A percentile compares a stretch with the other conserved stretches of the same genome.
Evolutionary conservation across 108 stramenopile genomes (phyloP).

Genomic region (Thalassiosira profunda): DNA sequence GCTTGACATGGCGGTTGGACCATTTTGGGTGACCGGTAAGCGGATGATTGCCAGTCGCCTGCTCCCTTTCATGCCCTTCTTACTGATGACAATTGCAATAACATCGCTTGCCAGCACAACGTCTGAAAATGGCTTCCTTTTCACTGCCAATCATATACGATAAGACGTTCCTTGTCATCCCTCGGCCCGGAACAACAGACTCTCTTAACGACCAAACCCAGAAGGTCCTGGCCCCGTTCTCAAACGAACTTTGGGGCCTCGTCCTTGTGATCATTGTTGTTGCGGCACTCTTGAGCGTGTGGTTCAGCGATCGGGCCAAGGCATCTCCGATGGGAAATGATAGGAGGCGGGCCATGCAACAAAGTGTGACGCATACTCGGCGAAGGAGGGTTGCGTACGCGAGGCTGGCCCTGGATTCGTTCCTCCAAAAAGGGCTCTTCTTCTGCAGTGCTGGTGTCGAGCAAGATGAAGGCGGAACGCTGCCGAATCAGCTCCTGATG

Average conservation of each 20-base stretch:
- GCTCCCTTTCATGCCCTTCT: constrained; percentile 2
- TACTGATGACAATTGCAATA: neutral
- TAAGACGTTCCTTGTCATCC: constrained; percentile 28
- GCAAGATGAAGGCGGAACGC: constrained; percentile 10
- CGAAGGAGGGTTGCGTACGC: neutral
- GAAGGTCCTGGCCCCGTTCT: constrained; percentile 24
- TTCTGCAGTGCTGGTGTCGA: constrained; percentile 25
- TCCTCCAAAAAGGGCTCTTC: constrained; percentile 11
- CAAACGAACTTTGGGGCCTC: neutral
- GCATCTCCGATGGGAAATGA: neutral
- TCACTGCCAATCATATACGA: constrained; percentile 3
- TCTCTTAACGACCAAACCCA: neutral
- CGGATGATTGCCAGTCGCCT: constrained; percentile 6
- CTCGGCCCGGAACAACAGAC: neutral
- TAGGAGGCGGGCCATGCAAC: neutral
- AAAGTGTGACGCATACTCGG: neutral
- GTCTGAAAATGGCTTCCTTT: neutral
- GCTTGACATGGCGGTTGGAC: constrained; percentile 22
- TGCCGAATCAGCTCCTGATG: constrained; percentile 19
- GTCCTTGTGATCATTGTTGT: neutral
- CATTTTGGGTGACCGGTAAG: constrained; percentile 26
- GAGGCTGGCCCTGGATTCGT: neutral
- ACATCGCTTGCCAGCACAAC: neutral
- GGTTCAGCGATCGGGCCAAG: constrained; percentile 12
- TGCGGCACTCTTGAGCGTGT: neutral